A percentile compares a stretch with the other conserved stretches of the same genome.
Evolutionary conservation across 192 early-diverging fungal species (phyloP).

Genomic region (Thamnidium elegans): DNA sequence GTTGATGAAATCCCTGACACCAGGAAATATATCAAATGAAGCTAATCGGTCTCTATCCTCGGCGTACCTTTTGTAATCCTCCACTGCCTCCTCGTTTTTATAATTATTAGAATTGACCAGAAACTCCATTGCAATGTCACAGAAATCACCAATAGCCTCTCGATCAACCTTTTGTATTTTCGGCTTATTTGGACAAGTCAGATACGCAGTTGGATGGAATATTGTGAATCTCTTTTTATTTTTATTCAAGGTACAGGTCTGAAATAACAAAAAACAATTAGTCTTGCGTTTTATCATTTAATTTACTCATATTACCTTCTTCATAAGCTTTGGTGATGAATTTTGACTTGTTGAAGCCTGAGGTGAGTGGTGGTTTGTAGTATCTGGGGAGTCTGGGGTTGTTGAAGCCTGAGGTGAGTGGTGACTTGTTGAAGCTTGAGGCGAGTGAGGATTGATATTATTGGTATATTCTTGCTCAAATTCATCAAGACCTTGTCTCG

Average conservation of each 20-base stretch:
- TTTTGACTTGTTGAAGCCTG: background rate
- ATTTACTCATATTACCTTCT: slow-evolving; percentile 2
- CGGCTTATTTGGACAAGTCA: slow-evolving; percentile 11
- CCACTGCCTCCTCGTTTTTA: background rate
- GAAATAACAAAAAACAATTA: background rate
- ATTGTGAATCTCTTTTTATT: background rate
- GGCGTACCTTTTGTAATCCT: background rate
- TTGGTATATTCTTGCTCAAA: no score
- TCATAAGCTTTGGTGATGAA: background rate
- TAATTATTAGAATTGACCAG: slow-evolving; percentile 8
- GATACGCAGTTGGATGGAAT: slow-evolving; percentile 12
- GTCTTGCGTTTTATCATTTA: slow-evolving; percentile 1
- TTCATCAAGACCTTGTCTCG: no score
- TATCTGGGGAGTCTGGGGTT: no score
- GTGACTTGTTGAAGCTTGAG: no score
- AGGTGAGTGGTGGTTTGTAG: background rate
- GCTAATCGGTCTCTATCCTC: background rate
- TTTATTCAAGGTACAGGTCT: slow-evolving; percentile 1
- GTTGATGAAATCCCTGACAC: slow-evolving; percentile 1
- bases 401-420: no score
- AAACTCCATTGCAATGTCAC: slow-evolving; percentile 10
- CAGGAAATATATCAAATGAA: slow-evolving; percentile 6
- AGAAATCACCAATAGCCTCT: slow-evolving; percentile 1
- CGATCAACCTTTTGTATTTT: slow-evolving; percentile 9
- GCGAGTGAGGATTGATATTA: no score